Conservation (phyloP, 768 basidiomycete genomes). For the Albatrellus ellisii region DNA sequence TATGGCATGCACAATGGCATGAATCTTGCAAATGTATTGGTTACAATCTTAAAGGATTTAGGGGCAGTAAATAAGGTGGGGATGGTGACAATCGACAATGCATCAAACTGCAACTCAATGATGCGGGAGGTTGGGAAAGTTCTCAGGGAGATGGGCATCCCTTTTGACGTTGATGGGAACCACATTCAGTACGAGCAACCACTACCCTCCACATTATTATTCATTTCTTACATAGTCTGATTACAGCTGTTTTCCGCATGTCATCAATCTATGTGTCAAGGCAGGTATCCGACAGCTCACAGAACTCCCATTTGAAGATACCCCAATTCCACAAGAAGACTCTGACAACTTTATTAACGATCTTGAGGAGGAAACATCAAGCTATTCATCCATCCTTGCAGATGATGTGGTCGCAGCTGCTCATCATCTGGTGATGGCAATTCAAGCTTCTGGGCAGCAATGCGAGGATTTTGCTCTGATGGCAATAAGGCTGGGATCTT, state of each 20-base stretch:
- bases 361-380: neutral
- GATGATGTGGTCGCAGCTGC: neutral
- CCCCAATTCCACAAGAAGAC: neutral
- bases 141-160: constrained; percentile 4
- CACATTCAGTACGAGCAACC: constrained; percentile 7
- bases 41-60: constrained; percentile 18
- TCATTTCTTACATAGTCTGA: neutral
- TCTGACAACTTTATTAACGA: neutral
- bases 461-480: neutral
- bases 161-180: constrained; percentile 12
- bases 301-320: neutral
- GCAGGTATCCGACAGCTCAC: neutral
- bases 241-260: constrained; percentile 13
- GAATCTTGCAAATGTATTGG: constrained; percentile 23
- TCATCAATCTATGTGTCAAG: constrained; percentile 10
- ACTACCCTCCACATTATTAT: neutral
- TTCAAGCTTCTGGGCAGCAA: neutral
- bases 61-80: constrained; percentile 16
- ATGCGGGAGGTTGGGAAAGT: constrained; percentile 12
- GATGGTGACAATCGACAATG: constrained; percentile 22
- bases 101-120: constrained; percentile 16
- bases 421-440: neutral
- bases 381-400: neutral
- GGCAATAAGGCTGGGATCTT: neutral
- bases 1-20: constrained; percentile 26